Percentiles rank a stretch among this genome's conserved stretches.
Conservation (phyloP, 108 stramenopile species). For the Poteriospumella lacustris region DNA sequence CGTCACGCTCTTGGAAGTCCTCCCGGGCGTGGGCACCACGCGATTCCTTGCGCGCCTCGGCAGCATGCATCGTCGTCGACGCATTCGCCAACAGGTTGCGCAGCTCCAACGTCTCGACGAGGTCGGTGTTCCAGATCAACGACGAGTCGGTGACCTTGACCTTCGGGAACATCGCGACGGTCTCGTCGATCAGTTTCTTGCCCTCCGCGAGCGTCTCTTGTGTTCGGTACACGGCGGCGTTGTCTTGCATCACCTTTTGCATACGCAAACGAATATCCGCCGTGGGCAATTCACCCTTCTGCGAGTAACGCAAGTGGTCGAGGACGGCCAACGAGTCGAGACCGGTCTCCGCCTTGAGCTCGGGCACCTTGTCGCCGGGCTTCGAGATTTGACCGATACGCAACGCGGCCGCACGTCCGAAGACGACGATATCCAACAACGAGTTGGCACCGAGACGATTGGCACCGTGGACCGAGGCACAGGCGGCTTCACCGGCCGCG, state of each 20-base stretch:
- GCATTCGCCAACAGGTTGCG: slow-evolving; percentile 84
- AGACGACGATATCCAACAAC: slow-evolving; percentile 97
- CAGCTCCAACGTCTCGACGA: slow-evolving; percentile 90
- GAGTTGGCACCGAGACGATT: slow-evolving; percentile 98
- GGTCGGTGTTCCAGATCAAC: slow-evolving; percentile 97
- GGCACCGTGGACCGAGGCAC: slow-evolving; percentile 98
- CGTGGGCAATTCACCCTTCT: slow-evolving; percentile 69
- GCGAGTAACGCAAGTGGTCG: slow-evolving; percentile 77
- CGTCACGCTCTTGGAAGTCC: slow-evolving; percentile 85
- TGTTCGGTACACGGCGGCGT: slow-evolving; percentile 97
- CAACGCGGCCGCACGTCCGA: slow-evolving; percentile 92
- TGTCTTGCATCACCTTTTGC: slow-evolving; percentile 94
- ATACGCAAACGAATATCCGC: slow-evolving; percentile 77
- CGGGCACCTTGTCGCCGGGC: slow-evolving; percentile 75
- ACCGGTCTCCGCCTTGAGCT: slow-evolving; percentile 68
- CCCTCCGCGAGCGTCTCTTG: slow-evolving; percentile 76
- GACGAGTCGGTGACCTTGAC: slow-evolving; percentile 83
- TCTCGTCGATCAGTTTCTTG: slow-evolving; percentile 71
- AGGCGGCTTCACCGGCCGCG: slow-evolving; percentile 95
- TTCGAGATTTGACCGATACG: slow-evolving; percentile 88
- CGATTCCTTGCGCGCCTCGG: slow-evolving; percentile 88
- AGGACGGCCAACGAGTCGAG: slow-evolving; percentile 75
- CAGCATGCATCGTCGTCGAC: slow-evolving; percentile 92
- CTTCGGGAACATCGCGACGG: slow-evolving; percentile 76
- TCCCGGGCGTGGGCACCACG: slow-evolving; percentile 98